Evolutionary conservation across 768 basidiomycete genomes (phyloP).

Genomic region (Nevesoporus exiguus): DNA sequence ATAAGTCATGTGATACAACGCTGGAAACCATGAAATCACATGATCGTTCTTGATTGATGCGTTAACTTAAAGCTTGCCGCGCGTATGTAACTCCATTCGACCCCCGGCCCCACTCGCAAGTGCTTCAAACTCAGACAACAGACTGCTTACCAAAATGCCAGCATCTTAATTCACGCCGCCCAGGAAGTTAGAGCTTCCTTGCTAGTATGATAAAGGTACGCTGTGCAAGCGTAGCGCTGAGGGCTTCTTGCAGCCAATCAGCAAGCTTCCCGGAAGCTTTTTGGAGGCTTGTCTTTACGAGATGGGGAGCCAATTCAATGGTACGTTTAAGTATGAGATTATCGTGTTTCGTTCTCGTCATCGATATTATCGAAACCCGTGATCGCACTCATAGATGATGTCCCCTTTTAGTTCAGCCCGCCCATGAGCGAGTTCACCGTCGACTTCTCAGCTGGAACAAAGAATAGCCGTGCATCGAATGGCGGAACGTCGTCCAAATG

Average conservation of each 20-base stretch:
- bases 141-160: constrained; percentile 12
- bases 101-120: neutral
- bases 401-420: neutral
- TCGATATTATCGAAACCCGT: neutral
- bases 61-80: constrained; percentile 23
- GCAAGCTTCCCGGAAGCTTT: neutral
- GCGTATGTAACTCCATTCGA: constrained; percentile 21
- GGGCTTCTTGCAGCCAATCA: constrained; percentile 1
- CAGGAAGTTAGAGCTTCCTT: neutral
- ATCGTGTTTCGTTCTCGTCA: constrained; percentile 4
- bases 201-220: neutral
- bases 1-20: neutral
- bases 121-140: constrained; percentile 19
- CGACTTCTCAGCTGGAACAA: neutral
- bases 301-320: constrained; percentile 1
- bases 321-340: constrained; percentile 4
- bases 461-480: neutral
- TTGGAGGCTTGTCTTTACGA: constrained; percentile 6
- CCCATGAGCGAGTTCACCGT: constrained; percentile 1
- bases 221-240: neutral
- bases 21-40: neutral
- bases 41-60: constrained; percentile 11
- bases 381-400: neutral
- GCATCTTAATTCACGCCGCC: constrained; percentile 8
- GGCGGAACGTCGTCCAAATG: neutral